Evolutionary conservation across 768 basidiomycete species (phyloP).

Genomic region (Boletus barrowsii): DNA sequence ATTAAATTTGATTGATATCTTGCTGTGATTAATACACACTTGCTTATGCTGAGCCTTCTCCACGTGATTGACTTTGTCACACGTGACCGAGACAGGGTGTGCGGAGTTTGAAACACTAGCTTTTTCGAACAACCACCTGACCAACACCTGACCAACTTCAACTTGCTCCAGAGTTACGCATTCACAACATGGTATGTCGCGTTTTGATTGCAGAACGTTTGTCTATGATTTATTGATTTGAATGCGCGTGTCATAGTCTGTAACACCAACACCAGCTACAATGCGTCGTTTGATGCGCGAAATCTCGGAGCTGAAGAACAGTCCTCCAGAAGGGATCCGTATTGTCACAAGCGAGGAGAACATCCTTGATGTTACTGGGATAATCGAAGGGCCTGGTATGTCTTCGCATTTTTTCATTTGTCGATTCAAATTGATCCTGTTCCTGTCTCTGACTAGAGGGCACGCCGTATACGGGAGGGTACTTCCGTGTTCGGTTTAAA

Average conservation of each 20-base stretch:
- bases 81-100: slow-evolving; percentile 21
- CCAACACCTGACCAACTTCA: slow-evolving; percentile 12
- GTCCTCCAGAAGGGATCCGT: slow-evolving; percentile 90
- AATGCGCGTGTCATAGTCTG: slow-evolving; percentile 29
- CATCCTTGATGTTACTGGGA: slow-evolving; percentile 81
- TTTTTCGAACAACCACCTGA: slow-evolving; percentile 23
- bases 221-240: neutral
- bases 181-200: slow-evolving; percentile 23
- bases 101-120: slow-evolving; percentile 26
- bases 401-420: neutral
- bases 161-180: slow-evolving; percentile 5
- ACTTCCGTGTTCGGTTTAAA: slow-evolving; percentile 73
- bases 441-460: slow-evolving; percentile 39
- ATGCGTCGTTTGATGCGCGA: slow-evolving; percentile 89
- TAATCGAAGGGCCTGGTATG: slow-evolving; percentile 89
- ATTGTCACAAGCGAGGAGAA: slow-evolving; percentile 84
- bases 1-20: slow-evolving; percentile 25
- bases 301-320: slow-evolving; percentile 72
- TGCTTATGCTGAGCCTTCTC: slow-evolving; percentile 5
- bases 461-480: slow-evolving; percentile 71
- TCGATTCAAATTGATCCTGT: slow-evolving; percentile 5
- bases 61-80: slow-evolving; percentile 28
- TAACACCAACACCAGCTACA: slow-evolving; percentile 50
- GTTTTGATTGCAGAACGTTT: neutral
- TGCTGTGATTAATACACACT: slow-evolving; percentile 10